A percentile compares a stretch with the other conserved stretches of the same genome.
Evolutionary conservation across 768 basidiomycete species (phyloP).

Genomic region (Pulveroboletus sp.): DNA sequence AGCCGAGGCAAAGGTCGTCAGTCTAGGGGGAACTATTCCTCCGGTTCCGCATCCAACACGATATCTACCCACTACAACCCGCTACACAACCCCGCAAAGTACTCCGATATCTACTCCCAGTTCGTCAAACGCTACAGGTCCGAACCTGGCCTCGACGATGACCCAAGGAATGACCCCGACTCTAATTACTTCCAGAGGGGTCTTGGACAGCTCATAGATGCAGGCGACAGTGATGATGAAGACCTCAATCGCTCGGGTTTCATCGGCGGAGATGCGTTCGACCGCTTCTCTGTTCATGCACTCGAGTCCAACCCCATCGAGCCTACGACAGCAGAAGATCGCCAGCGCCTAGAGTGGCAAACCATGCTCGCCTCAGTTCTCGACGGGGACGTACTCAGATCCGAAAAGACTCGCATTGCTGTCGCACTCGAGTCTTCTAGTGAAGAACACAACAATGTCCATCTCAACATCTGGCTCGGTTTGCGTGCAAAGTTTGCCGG

Average conservation of each 20-base stretch:
- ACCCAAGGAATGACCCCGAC: slow-evolving; percentile 77
- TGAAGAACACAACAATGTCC: slow-evolving; percentile 64
- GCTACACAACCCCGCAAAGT: slow-evolving; percentile 34
- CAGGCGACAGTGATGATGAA: slow-evolving; percentile 76
- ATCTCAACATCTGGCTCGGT: slow-evolving; percentile 81
- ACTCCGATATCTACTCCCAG: slow-evolving; percentile 71
- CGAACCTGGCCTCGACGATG: slow-evolving; percentile 56
- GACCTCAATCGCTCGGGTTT: slow-evolving; percentile 44
- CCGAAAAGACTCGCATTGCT: slow-evolving; percentile 91
- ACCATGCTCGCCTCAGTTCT: slow-evolving; percentile 92
- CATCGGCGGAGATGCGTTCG: slow-evolving; percentile 40
- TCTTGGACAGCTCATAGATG: slow-evolving; percentile 61
- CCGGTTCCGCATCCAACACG: slow-evolving; percentile 25
- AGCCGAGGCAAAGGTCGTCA: slow-evolving; percentile 32
- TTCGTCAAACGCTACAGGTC: slow-evolving; percentile 76
- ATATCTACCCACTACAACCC: slow-evolving; percentile 29
- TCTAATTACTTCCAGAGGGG: slow-evolving; percentile 77
- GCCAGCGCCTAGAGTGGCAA: slow-evolving; percentile 91
- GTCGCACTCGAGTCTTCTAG: slow-evolving; percentile 66
- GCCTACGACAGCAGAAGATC: slow-evolving; percentile 68
- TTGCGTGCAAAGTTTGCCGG: slow-evolving; percentile 84
- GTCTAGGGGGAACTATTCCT: slow-evolving; percentile 28
- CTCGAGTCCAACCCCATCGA: slow-evolving; percentile 62
- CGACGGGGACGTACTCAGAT: slow-evolving; percentile 89
- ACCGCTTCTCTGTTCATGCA: slow-evolving; percentile 49